Evolutionary conservation across 108 stramenopile genomes (phyloP).

Genomic region (Cyclotella sp.): DNA sequence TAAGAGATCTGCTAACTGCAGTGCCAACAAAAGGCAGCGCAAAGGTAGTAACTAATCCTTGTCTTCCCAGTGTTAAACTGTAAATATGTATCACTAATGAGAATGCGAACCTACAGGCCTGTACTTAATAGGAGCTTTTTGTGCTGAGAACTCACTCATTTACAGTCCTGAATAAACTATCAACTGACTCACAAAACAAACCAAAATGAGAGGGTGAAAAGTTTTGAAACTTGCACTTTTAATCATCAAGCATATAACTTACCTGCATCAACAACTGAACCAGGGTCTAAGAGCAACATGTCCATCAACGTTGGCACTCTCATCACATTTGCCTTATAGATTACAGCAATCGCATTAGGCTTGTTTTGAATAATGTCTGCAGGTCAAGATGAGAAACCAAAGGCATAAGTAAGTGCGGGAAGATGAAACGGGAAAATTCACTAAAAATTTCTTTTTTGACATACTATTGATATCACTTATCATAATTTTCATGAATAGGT

Average conservation of each 20-base stretch:
- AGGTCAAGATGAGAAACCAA: too few relatives aligned
- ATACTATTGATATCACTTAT: conserved; percentile 31
- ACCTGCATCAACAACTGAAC: conserved; percentile 28
- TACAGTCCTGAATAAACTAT: conserved; percentile 27
- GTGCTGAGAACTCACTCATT: too few relatives aligned
- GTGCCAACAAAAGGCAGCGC: conserved; percentile 9
- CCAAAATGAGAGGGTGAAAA: too few relatives aligned
- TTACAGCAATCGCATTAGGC: background rate
- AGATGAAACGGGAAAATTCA: too few relatives aligned
- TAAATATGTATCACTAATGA: too few relatives aligned
- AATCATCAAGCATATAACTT: too few relatives aligned
- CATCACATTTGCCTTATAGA: background rate
- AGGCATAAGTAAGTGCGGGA: too few relatives aligned
- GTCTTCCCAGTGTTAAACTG: conserved; percentile 23
- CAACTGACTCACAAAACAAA: too few relatives aligned
- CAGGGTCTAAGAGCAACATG: conserved; percentile 36
- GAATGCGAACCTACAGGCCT: too few relatives aligned
- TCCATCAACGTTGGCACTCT: background rate
- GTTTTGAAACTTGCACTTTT: too few relatives aligned
- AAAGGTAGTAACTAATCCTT: conserved; percentile 40
- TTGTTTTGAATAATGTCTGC: conserved; percentile 11
- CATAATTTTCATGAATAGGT: conserved; percentile 8
- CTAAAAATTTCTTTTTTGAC: too few relatives aligned
- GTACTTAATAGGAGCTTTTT: too few relatives aligned
- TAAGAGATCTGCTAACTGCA: conserved; percentile 2